Evolutionary conservation across 2,329 filamentous ascomycete species (phyloP), one percentile per base, ranked within the genome.

Genomic region (Paraconiothyrium brasiliense): DNA sequence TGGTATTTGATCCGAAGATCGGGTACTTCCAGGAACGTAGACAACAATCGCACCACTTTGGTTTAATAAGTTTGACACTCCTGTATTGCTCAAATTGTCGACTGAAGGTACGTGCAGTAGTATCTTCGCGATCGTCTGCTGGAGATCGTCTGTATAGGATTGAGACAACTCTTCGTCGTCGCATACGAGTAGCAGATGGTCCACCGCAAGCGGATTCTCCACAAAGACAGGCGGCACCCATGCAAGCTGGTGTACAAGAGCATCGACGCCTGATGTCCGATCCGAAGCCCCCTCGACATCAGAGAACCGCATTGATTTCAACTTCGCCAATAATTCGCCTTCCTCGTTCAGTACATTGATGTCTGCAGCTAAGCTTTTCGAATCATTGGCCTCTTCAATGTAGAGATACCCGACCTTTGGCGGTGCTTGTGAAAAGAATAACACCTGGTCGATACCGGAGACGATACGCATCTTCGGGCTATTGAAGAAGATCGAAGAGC

Each of bases 401-500:
- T 76, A 73, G 1, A 82, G 61, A 54, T 78, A 80, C 3, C 70
- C 75, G 24, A 73, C 61, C 62, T 77, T 80, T 4, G 68, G 62
- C 7, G 57, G 48, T 1, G 52, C 54, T 3, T 32, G 24, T 1
- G 70, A 66, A 16, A 67, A 39, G 27, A 79, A 68, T 1, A 67
- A 59, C 0, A 80, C 64, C 10, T 69, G 62, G 16, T 74, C 69
- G 22, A 81, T 71, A 11, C 73, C 65, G 14, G 73, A 64, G 11
- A 76, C 72, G 62, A 82, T 82, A 11, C 80, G 77, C 47, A 82
- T 73, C 22, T 69, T 69, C 1, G 76, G 73, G 10, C 73, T 64
- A 32, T 77, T 67, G 62, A 74, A 79, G 67, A 81, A 81, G 24
- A 82, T 70, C 0, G 78, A 76, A 0, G 80, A 81, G 2, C 78